Evolutionary conservation across 805 yeast species (phyloP).

Genomic region (Candida odintsovae): DNA sequence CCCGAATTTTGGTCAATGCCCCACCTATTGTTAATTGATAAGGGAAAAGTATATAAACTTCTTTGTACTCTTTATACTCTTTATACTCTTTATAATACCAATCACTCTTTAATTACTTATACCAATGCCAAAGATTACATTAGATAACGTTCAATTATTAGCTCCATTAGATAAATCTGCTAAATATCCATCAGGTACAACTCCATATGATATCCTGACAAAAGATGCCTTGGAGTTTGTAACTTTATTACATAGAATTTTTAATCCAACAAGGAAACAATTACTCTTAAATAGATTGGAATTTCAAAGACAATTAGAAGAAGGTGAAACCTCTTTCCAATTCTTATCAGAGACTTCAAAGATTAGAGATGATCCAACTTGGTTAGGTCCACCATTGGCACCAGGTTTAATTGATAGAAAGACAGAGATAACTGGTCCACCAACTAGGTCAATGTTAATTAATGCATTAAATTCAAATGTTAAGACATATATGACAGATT

Average conservation of each 20-base stretch:
- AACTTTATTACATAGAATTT: slow-evolving; percentile 66
- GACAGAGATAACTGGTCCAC: slow-evolving; percentile 83
- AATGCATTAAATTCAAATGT: slow-evolving; percentile 76
- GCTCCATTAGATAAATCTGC: slow-evolving; percentile 29
- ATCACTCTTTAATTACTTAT: too few species aligned
- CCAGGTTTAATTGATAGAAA: slow-evolving; percentile 70
- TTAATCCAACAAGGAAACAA: slow-evolving; percentile 52
- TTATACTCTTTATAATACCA: too few species aligned
- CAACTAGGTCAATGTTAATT: slow-evolving; percentile 70
- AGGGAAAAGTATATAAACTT: background rate
- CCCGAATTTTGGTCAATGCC: background rate
- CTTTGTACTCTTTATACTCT: too few species aligned
- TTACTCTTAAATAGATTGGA: slow-evolving; percentile 55
- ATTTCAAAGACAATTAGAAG: slow-evolving; percentile 54
- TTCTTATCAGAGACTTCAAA: slow-evolving; percentile 60
- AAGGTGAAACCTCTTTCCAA: slow-evolving; percentile 36
- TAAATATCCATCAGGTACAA: slow-evolving; percentile 32
- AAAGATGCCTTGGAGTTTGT: slow-evolving; percentile 54
- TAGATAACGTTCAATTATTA: slow-evolving; percentile 30
- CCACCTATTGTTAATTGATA: background rate
- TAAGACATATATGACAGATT: slow-evolving; percentile 80
- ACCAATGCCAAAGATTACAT: slow-evolving; percentile 19
- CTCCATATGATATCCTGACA: slow-evolving; percentile 33
- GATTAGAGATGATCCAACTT: slow-evolving; percentile 66
- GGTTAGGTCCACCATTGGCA: slow-evolving; percentile 73